These are phyloP conservation scores for Diaporthe vaccinii DNA, from an alignment of 2,329 filamentous ascomycete genomes.

Conservation along the genomic window DNA sequence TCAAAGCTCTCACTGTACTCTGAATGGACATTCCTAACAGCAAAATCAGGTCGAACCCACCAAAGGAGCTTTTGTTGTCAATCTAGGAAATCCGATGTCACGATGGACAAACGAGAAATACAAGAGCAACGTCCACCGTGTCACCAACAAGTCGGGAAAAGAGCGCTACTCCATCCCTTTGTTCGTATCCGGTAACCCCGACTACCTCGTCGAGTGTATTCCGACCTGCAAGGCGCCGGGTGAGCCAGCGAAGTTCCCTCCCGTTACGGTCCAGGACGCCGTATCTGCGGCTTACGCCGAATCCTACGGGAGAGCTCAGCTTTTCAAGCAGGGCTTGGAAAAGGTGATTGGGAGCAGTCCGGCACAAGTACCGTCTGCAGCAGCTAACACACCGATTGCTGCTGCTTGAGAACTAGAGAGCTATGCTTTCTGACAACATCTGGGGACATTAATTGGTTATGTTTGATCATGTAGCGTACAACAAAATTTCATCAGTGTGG, in stretches of 20 bases:
- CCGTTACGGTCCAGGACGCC: constrained; percentile 51
- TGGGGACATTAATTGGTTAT: neutral
- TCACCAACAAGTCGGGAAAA: constrained; percentile 63
- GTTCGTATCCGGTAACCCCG: constrained; percentile 65
- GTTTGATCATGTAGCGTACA: neutral
- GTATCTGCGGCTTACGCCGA: constrained; percentile 52
- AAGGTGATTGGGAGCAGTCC: constrained; percentile 31
- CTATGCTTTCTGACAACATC: neutral
- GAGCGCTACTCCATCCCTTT: constrained; percentile 67
- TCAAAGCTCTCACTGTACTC: too few species aligned
- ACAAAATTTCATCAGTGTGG: neutral
- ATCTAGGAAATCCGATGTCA: constrained; percentile 62
- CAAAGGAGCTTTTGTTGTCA: constrained; percentile 62
- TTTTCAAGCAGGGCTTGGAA: constrained; percentile 50
- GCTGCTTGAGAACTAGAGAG: neutral
- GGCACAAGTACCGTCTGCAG: neutral
- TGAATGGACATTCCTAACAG: too few species aligned
- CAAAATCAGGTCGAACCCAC: constrained; percentile 52
- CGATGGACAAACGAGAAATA: constrained; percentile 66
- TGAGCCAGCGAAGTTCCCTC: constrained; percentile 48
- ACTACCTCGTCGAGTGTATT: constrained; percentile 53
- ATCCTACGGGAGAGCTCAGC: constrained; percentile 49
- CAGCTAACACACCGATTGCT: neutral
- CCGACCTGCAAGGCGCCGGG: constrained; percentile 48
- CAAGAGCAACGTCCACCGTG: constrained; percentile 66